Conservation (phyloP, 2,329 filamentous ascomycete genomes). For the Aspergillus sp. region DNA sequence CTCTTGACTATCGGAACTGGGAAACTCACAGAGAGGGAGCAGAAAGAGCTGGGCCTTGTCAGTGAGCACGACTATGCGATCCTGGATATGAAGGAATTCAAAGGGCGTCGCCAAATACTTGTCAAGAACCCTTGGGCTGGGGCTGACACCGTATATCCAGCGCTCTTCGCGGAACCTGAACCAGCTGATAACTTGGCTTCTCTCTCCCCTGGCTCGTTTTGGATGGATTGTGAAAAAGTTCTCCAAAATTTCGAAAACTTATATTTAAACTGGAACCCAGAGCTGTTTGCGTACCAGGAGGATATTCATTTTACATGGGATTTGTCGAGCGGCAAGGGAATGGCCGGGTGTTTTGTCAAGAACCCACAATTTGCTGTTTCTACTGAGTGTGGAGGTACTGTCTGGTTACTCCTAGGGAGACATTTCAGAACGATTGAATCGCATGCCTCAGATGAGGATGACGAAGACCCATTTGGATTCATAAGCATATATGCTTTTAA, state of each 20-base stretch:
- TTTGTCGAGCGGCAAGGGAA: constrained; percentile 51
- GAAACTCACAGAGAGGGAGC: constrained; percentile 72
- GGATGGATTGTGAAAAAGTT: constrained; percentile 87
- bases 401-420: constrained; percentile 84
- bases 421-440: constrained; percentile 68
- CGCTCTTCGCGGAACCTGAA: constrained; percentile 18
- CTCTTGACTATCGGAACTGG: constrained; percentile 90
- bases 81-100: constrained; percentile 69
- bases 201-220: constrained; percentile 73
- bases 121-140: constrained; percentile 93
- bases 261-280: constrained; percentile 96
- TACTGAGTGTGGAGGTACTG: constrained; percentile 56
- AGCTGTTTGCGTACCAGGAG: constrained; percentile 75
- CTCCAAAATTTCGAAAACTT: constrained; percentile 92
- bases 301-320: constrained; percentile 91
- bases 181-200: constrained; percentile 19
- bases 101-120: constrained; percentile 66
- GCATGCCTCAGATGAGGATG: constrained; percentile 31
- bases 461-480: constrained; percentile 65
- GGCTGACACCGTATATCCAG: constrained; percentile 56
- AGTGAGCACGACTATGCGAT: constrained; percentile 94
- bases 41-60: constrained; percentile 76
- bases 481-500: constrained; percentile 85
- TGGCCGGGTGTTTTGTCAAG: constrained; percentile 70
- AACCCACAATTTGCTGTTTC: constrained; percentile 62